Conservation (phyloP, 305 asterid genomes). For the Plantago lanceolata region DNA sequence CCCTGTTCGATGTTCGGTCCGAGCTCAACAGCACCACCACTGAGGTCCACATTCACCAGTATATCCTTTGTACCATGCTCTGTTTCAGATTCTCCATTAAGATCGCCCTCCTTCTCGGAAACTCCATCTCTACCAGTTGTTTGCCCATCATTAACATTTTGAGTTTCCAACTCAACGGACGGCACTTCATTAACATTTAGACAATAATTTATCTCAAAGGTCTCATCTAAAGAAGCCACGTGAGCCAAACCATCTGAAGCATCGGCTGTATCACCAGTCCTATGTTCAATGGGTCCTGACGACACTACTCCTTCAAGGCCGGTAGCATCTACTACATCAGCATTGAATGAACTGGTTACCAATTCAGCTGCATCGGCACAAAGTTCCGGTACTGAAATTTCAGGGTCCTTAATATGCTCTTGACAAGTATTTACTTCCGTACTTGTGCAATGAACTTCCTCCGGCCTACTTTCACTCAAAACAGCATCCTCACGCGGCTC, state of each 20-base stretch:
- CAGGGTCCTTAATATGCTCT: slow-evolving; percentile 29
- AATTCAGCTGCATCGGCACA: slow-evolving; percentile 34
- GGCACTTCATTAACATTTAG: slow-evolving; percentile 18
- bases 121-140: slow-evolving; percentile 32
- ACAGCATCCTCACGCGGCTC: slow-evolving; percentile 29
- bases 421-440: slow-evolving; percentile 27
- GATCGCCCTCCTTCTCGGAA: slow-evolving; percentile 32
- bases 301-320: slow-evolving; percentile 25
- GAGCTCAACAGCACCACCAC: slow-evolving; percentile 35
- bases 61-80: slow-evolving; percentile 30
- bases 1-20: slow-evolving; percentile 29
- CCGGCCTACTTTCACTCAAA: slow-evolving; percentile 30
- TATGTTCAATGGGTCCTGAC: slow-evolving; percentile 25
- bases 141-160: slow-evolving; percentile 33
- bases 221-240: slow-evolving; percentile 15
- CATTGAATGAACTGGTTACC: slow-evolving; percentile 28
- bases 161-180: slow-evolving; percentile 32
- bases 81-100: slow-evolving; percentile 33
- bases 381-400: slow-evolving; percentile 29
- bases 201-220: neutral
- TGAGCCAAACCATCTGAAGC: slow-evolving; percentile 29
- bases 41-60: slow-evolving; percentile 31
- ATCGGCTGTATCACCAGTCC: slow-evolving; percentile 32
- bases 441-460: slow-evolving; percentile 25
- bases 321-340: slow-evolving; percentile 28